These are phyloP conservation scores for Acacia concinna DNA, from an alignment of 331 rosid species.

Conservation along the genomic window DNA sequence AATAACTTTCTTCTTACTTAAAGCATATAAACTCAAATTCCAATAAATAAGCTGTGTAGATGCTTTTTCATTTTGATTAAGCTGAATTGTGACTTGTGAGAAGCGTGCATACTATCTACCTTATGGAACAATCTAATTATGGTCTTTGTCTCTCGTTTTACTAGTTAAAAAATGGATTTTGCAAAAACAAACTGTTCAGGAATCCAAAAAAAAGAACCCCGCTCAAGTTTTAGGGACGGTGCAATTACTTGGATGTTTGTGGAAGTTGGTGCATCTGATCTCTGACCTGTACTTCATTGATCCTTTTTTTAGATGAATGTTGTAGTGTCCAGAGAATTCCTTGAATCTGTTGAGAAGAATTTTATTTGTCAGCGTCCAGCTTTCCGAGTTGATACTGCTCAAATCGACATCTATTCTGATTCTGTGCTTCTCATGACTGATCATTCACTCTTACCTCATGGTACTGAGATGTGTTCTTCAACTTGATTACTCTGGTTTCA, in stretches of 20 bases:
- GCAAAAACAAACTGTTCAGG: neutral
- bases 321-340: slow-evolving; percentile 60
- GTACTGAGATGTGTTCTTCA: slow-evolving; percentile 42
- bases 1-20: slow-evolving; percentile 8
- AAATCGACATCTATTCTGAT: slow-evolving; percentile 53
- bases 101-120: neutral
- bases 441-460: slow-evolving; percentile 70
- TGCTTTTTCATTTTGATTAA: neutral
- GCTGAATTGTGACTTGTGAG: neutral
- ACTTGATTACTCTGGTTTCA: slow-evolving; percentile 4
- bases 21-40: neutral
- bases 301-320: slow-evolving; percentile 51
- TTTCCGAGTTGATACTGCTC: slow-evolving; percentile 74
- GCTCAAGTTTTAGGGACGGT: neutral
- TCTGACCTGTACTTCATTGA: slow-evolving; percentile 28
- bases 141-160: neutral
- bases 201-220: neutral
- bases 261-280: slow-evolving; percentile 10
- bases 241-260: neutral
- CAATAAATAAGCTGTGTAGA: neutral
- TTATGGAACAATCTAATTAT: neutral
- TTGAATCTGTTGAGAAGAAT: slow-evolving; percentile 59
- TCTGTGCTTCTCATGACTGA: slow-evolving; percentile 75
- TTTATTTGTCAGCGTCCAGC: slow-evolving; percentile 69
- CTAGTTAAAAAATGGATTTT: neutral